Evolutionary conservation across 2,329 filamentous ascomycete genomes (phyloP).

Genomic region (Pseudovirgaria hyperparasitica): DNA sequence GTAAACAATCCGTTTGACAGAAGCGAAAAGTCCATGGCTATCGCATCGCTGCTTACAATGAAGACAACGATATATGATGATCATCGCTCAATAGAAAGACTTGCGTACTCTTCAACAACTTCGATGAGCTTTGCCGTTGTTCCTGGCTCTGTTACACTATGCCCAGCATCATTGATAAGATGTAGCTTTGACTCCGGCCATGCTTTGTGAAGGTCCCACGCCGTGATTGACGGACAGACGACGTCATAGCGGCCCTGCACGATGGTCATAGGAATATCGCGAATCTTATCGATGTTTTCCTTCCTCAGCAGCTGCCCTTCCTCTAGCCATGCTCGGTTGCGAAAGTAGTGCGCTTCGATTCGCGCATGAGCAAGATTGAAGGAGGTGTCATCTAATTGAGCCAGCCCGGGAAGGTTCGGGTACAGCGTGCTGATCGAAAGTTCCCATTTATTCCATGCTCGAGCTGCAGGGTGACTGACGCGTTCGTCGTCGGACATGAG

Average conservation of each 20-base stretch:
- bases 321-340: conserved; percentile 28
- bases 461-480: conserved; percentile 18
- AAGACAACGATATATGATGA: no score
- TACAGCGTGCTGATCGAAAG: conserved; percentile 17
- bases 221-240: conserved; percentile 30
- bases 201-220: conserved; percentile 30
- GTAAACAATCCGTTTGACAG: no score
- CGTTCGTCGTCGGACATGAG: conserved; percentile 21
- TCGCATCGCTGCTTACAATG: no score
- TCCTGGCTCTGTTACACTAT: conserved; percentile 17
- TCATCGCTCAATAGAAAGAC: no score
- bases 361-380: conserved; percentile 25
- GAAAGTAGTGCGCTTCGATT: conserved; percentile 32
- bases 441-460: conserved; percentile 25
- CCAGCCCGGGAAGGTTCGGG: conserved; percentile 8
- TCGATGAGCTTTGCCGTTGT: conserved; percentile 15
- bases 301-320: conserved; percentile 27
- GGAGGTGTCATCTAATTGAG: conserved; percentile 17
- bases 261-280: conserved; percentile 25
- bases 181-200: conserved; percentile 21
- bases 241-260: conserved; percentile 36
- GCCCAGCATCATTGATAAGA: conserved; percentile 21
- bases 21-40: no score
- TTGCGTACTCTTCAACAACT: conserved; percentile 14
- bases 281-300: conserved; percentile 22